Percentiles rank a stretch among this genome's conserved stretches.
Conservation (phyloP, 306 rosid species). For the Cucurbita ficifolia region DNA sequence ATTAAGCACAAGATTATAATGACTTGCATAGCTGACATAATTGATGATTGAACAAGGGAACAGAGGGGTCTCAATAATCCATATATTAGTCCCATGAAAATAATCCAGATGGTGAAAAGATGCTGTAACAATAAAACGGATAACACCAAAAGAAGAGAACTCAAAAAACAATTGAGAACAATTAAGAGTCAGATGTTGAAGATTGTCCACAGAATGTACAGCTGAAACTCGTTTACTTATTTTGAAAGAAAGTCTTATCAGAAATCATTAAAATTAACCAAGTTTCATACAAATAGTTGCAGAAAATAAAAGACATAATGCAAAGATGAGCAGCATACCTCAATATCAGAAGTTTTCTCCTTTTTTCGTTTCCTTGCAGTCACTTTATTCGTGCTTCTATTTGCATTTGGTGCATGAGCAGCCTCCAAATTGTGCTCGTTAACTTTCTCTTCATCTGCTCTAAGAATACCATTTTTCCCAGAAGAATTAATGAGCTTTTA, state of each 20-base stretch:
- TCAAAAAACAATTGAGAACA: too few relatives aligned
- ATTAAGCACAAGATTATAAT: background rate
- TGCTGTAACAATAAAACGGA: background rate
- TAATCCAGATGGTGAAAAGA: background rate
- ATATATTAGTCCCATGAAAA: background rate
- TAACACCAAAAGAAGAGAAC: too few relatives aligned
- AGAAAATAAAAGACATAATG: background rate
- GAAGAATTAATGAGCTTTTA: background rate
- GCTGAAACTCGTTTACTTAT: background rate
- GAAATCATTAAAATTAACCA: background rate
- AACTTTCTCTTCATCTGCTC: constrained; percentile 1
- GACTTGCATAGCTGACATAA: background rate
- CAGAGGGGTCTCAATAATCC: background rate
- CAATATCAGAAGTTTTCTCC: background rate
- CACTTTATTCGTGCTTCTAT: background rate
- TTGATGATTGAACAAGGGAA: background rate
- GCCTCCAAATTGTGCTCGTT: background rate
- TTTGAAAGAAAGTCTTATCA: background rate
- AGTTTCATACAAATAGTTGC: background rate
- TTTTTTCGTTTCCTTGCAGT: background rate
- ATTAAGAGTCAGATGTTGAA: background rate
- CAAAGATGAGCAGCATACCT: background rate
- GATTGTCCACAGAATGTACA: background rate
- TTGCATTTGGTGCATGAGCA: background rate
- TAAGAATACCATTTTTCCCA: background rate